phyloP scores from a whole-genome alignment of 2,329 filamentous ascomycete species.

The Uncinocarpus reesii region DNA sequence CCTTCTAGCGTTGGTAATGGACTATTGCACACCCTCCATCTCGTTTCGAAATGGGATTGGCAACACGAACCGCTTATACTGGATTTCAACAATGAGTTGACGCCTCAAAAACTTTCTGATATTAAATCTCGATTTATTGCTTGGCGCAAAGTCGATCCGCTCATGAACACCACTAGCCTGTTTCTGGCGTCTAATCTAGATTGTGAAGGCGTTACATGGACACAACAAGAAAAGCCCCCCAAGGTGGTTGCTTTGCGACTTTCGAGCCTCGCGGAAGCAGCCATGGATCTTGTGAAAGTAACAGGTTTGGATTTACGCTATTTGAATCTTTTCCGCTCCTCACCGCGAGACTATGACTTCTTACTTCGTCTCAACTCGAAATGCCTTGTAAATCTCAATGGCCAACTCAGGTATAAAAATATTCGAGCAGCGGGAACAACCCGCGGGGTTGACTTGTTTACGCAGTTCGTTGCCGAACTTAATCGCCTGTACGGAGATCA shows the following conservation, averaged over 20 bases:
- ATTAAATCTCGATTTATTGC: constrained; percentile 65
- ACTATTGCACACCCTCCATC: constrained; percentile 68
- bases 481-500: constrained; percentile 55
- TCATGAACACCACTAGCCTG: constrained; percentile 71
- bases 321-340: constrained; percentile 58
- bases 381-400: constrained; percentile 31
- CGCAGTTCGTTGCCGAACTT: constrained; percentile 58
- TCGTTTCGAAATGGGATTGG: constrained; percentile 89
- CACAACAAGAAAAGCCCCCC: constrained; percentile 55
- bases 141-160: constrained; percentile 80
- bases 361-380: constrained; percentile 60
- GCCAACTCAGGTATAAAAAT: constrained; percentile 58
- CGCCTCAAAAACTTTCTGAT: constrained; percentile 48
- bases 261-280: constrained; percentile 69
- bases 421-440: constrained; percentile 47
- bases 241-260: constrained; percentile 78
- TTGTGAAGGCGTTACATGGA: constrained; percentile 68
- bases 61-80: constrained; percentile 68
- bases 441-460: constrained; percentile 47
- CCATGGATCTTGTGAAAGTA: constrained; percentile 51
- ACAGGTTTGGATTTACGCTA: constrained; percentile 46
- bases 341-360: constrained; percentile 72
- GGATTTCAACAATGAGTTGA: constrained; percentile 57
- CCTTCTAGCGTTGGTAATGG: constrained; percentile 70
- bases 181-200: constrained; percentile 76